Evolutionary conservation across 2,329 filamentous ascomycete genomes (phyloP), one percentile per base, ranked within the genome.

Genomic region (Chrysoporthe cubensis): DNA sequence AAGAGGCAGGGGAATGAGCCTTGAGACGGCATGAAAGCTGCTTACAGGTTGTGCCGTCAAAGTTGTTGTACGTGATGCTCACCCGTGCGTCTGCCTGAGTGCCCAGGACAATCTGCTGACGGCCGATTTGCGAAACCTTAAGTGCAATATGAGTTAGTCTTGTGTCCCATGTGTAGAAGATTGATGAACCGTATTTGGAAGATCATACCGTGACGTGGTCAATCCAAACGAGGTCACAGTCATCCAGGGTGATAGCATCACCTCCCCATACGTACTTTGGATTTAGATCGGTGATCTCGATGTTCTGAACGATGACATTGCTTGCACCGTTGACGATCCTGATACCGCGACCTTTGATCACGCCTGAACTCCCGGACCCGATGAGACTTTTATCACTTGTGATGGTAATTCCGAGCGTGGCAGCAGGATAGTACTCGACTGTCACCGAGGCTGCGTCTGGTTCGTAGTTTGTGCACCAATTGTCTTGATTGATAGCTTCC

Each of bases 221-320:
- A 69, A 85, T 82, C 83, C 84, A 85, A 72, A 83, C 72, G 44
- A 80, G 70, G 70, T 84, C 69, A 16, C 79, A 74, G 56, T 80
- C 77, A 66, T 85, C 78, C 7, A 88, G 75, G 52, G 84, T 85
- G 74, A 88, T 85, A 50, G 82, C 86, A 74, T 88, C 86, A 64
- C 85, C 86, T 65, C 86, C 86, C 86, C 86, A 88, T 72, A 88
- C 84, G 72, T 87, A 85, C 74, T 84, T 73, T 18, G 85, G 81
- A 79, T 88, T 88, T 61, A 88, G 77, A 64, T 85, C 78, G 63
- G 84, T 86, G 73, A 87, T 81, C 64, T 83, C 81, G 66, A 87
- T 78, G 76, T 86, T 88, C 80, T 87, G 87, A 75, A 89, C 84
- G 73, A 89, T 89, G 74, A 90, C 78, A 75, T 89, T 88, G 74